Evolutionary conservation across 2,329 filamentous ascomycete genomes (phyloP), one percentile per base, ranked within the genome.

Genomic region (Aaosphaeria pasadenensis): DNA sequence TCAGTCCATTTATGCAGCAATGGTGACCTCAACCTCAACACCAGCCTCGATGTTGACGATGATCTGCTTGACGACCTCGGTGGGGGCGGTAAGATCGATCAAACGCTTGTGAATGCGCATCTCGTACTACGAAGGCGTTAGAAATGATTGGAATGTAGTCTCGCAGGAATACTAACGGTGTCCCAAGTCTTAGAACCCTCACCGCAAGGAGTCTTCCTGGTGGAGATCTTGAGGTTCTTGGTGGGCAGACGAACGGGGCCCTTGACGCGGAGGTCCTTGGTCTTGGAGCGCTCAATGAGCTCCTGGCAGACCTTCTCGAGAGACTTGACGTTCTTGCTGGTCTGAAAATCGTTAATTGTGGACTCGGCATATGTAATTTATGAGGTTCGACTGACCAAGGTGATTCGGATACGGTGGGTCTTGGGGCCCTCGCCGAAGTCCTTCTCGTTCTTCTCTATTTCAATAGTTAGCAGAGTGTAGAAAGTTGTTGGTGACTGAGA

Each of bases 141-240:
- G 17, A 24, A 24, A 24, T 24, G 17, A 24, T 24, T 24, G 17
- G 17, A 24, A 24, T 24, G 17, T 24, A 24, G 17, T 24, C 17
- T 24, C 17, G 17, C 17, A 24, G 17, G 17, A 24, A 24, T 24
- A 24, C 17, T 24, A 24, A 24, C 17, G 77, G 83, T 86, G 77
- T 97, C 94, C 94, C 94, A 99, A 73, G 94, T 99, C 90, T 99
- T 99, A 78, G 88, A 95, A 81, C 94, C 94, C 86, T 99, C 94
- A 88, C 94, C 94, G 80, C 89, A 94, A 76, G 94, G 94, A 61
- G 94, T 97, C 88, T 99, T 99, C 73, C 94, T 88, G 83, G 94
- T 96, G 75, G 89, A 90, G 83, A 96, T 85, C 84, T 94, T 90
- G 71, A 97, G 85, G 75, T 85, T 89, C 87, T 96, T 96, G 82